Conservation (phyloP, 2,329 filamentous ascomycete species). For the Aureobasidium melanogenum region DNA sequence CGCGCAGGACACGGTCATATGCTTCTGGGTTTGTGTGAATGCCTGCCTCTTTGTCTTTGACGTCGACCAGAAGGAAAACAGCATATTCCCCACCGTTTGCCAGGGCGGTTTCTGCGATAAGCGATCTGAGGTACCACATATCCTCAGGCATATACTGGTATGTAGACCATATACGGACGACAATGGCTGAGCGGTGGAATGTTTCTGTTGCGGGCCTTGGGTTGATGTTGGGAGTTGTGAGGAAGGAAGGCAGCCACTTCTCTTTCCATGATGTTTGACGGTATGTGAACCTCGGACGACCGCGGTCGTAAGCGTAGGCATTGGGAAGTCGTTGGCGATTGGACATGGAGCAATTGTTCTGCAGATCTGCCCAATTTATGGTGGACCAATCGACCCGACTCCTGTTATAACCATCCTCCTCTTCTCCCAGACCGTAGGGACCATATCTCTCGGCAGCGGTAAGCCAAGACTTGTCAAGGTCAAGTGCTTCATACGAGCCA, state of each 20-base stretch:
- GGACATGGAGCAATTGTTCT: slow-evolving; percentile 51
- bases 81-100: slow-evolving; percentile 35
- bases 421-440: slow-evolving; percentile 47
- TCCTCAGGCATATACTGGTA: slow-evolving; percentile 36
- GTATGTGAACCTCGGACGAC: slow-evolving; percentile 28
- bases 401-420: slow-evolving; percentile 35
- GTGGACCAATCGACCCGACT: slow-evolving; percentile 47
- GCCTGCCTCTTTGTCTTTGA: slow-evolving; percentile 42
- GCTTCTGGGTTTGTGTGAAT: slow-evolving; percentile 49
- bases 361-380: slow-evolving; percentile 61
- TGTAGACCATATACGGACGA: slow-evolving; percentile 35
- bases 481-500: slow-evolving; percentile 17
- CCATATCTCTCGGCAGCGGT: slow-evolving; percentile 41
- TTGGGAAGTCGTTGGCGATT: slow-evolving; percentile 53
- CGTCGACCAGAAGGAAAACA: slow-evolving; percentile 35
- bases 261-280: slow-evolving; percentile 10
- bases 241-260: slow-evolving; percentile 1
- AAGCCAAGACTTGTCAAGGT: slow-evolving; percentile 51
- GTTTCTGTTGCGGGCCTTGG: neutral
- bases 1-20: slow-evolving; percentile 50
- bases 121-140: slow-evolving; percentile 32
- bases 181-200: slow-evolving; percentile 23
- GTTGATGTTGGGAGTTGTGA: neutral
- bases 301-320: slow-evolving; percentile 14
- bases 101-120: slow-evolving; percentile 34